Percentiles rank a stretch among this genome's conserved stretches.
Conservation (phyloP, 2,329 filamentous ascomycete genomes). For the Fusarium sp. region DNA sequence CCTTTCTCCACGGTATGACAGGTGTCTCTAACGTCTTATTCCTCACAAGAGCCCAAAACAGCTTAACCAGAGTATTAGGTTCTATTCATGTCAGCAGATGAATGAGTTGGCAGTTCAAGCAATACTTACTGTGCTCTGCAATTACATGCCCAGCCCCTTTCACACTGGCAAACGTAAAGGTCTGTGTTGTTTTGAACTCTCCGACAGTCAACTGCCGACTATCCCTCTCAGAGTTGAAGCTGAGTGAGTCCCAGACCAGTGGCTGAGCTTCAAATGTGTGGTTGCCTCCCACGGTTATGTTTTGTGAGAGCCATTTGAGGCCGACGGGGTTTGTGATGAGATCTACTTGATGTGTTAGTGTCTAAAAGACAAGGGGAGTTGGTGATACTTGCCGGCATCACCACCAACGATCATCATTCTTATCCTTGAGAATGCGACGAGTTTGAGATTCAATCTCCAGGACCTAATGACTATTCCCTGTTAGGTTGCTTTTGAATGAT, state of each 20-base stretch:
- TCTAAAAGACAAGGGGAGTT: accelerated
- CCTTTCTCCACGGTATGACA: background rate
- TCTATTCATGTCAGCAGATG: background rate
- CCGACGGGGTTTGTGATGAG: conserved; percentile 6
- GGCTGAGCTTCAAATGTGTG: no score
- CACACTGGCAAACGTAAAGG: background rate
- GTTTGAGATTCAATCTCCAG: background rate
- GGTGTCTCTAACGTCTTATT: background rate
- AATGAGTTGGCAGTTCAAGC: background rate
- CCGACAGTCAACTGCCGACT: background rate
- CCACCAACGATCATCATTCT: conserved; percentile 7
- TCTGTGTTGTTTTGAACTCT: background rate
- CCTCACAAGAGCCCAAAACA: background rate
- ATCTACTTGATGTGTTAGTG: background rate
- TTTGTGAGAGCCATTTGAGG: background rate
- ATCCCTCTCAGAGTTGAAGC: background rate
- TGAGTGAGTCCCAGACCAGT: background rate
- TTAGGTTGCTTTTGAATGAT: background rate
- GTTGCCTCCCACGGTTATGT: background rate
- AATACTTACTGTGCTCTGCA: background rate
- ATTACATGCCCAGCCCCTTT: background rate
- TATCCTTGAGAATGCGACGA: background rate
- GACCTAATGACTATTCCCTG: conserved; percentile 6
- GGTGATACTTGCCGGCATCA: conserved; percentile 1
- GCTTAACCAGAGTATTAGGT: background rate